Evolutionary conservation across 164 flowering plant genomes (phyloP).

Genomic region (Cinnamomum micranthum): DNA sequence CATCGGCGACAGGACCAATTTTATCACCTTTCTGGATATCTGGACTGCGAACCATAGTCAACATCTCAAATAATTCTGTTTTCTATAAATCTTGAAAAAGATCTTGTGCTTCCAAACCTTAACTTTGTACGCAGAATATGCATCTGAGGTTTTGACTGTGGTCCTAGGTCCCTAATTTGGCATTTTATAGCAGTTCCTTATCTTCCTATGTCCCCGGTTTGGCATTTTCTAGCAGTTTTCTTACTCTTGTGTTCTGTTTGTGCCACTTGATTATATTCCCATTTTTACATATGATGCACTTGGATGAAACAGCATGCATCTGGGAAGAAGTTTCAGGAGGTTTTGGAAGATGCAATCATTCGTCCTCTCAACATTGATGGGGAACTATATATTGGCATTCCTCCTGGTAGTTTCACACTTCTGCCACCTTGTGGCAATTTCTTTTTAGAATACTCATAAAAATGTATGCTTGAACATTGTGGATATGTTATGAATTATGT

Average conservation of each 20-base stretch:
- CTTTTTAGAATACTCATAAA: too few species aligned
- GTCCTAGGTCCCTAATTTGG: background rate
- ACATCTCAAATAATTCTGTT: too few species aligned
- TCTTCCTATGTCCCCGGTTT: background rate
- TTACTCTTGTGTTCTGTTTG: background rate
- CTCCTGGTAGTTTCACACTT: conserved; percentile 57
- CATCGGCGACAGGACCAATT: background rate
- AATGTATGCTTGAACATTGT: too few species aligned
- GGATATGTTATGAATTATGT: too few species aligned
- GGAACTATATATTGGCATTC: conserved; percentile 90
- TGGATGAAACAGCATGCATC: conserved; percentile 68
- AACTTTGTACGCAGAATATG: background rate
- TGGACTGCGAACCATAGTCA: background rate
- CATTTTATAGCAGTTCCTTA: background rate
- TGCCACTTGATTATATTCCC: background rate
- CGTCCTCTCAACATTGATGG: conserved; percentile 81
- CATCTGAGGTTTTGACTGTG: background rate
- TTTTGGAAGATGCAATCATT: conserved; percentile 81
- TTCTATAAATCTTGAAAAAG: background rate
- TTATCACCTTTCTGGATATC: background rate
- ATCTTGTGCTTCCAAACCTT: background rate
- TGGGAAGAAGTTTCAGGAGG: conserved; percentile 87
- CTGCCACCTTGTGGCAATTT: background rate
- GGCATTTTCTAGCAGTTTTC: background rate
- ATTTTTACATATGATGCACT: conserved; percentile 4